Percentiles rank a stretch among this genome's conserved stretches.
phyloP scores from a whole-genome alignment of 2,329 filamentous ascomycete genomes.

The Diplocarpon mali region DNA sequence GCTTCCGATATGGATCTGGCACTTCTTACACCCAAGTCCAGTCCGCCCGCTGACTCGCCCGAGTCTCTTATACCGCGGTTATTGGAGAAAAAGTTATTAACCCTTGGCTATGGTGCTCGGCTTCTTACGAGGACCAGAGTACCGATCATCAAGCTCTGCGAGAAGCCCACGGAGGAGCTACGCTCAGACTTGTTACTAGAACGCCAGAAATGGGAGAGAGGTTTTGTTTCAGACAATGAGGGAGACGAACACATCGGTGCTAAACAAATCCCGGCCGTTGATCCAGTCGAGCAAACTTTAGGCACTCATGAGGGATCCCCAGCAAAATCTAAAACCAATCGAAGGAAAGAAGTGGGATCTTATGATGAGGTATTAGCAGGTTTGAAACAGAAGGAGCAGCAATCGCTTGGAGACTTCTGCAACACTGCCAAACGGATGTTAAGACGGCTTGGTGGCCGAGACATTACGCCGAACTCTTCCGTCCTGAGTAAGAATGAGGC shows the following conservation, averaged over 20 bases:
- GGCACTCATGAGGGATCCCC: neutral
- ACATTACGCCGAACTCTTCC: conserved; percentile 17
- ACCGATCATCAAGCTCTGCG: conserved; percentile 79
- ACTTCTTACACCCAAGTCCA: conserved; percentile 54
- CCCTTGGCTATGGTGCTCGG: conserved; percentile 62
- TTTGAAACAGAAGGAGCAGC: conserved; percentile 23
- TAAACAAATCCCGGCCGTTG: neutral
- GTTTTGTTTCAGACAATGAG: conserved; percentile 30
- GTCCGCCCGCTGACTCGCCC: conserved; percentile 39
- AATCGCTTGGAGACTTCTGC: conserved; percentile 25
- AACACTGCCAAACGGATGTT: conserved; percentile 23
- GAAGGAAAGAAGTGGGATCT: neutral
- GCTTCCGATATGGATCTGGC: conserved; percentile 88
- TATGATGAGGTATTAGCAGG: conserved; percentile 11
- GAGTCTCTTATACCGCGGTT: conserved; percentile 59
- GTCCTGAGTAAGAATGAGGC: conserved; percentile 30
- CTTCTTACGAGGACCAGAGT: conserved; percentile 70
- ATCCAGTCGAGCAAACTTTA: too few relatives aligned
- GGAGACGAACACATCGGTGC: conserved; percentile 13
- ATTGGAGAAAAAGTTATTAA: conserved; percentile 63
- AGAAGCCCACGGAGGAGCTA: conserved; percentile 53
- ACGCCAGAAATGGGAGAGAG: conserved; percentile 60
- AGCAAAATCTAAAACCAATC: neutral
- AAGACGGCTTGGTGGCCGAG: conserved; percentile 22
- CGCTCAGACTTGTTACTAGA: conserved; percentile 50